A percentile compares a stretch with the other conserved stretches of the same genome.
Evolutionary conservation across 257 asterid genomes (phyloP).

Genomic region (Solanum pinnatisectum): DNA sequence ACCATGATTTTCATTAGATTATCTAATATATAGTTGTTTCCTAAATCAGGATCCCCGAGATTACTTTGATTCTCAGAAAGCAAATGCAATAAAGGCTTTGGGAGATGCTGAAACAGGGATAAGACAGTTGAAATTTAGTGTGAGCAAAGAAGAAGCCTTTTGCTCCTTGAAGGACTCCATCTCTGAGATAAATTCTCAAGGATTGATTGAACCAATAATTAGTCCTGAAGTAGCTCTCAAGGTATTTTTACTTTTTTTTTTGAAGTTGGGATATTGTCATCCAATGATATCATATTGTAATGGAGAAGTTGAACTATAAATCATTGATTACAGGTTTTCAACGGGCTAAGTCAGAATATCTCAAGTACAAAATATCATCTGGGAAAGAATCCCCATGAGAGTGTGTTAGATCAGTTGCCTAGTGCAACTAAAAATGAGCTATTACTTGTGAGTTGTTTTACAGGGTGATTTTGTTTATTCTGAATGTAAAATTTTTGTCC

Average conservation of each 20-base stretch:
- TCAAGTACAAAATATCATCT: slow-evolving; percentile 79
- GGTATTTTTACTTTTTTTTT: slow-evolving; percentile 35
- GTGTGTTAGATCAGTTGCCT: slow-evolving; percentile 76
- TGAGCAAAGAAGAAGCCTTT: slow-evolving; percentile 56
- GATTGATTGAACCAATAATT: slow-evolving; percentile 57
- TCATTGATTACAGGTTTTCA: slow-evolving; percentile 44
- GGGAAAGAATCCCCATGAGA: slow-evolving; percentile 74
- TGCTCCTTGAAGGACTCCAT: slow-evolving; percentile 39
- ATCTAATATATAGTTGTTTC: slow-evolving; percentile 14
- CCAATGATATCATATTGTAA: neutral
- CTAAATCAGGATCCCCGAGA: slow-evolving; percentile 87
- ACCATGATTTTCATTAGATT: neutral
- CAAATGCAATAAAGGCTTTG: slow-evolving; percentile 63
- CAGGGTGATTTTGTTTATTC: neutral
- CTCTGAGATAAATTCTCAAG: slow-evolving; percentile 43
- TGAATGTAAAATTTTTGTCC: neutral
- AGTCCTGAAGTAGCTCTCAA: slow-evolving; percentile 65
- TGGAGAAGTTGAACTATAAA: neutral
- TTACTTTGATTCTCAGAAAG: slow-evolving; percentile 92
- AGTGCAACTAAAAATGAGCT: slow-evolving; percentile 58
- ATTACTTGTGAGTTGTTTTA: slow-evolving; percentile 50
- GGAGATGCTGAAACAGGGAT: slow-evolving; percentile 58
- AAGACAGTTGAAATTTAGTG: slow-evolving; percentile 37
- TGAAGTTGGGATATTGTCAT: neutral
- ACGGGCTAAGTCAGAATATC: slow-evolving; percentile 66